Evolutionary conservation across 2,329 filamentous ascomycete species (phyloP).

Genomic region (Exophiala sp.): DNA sequence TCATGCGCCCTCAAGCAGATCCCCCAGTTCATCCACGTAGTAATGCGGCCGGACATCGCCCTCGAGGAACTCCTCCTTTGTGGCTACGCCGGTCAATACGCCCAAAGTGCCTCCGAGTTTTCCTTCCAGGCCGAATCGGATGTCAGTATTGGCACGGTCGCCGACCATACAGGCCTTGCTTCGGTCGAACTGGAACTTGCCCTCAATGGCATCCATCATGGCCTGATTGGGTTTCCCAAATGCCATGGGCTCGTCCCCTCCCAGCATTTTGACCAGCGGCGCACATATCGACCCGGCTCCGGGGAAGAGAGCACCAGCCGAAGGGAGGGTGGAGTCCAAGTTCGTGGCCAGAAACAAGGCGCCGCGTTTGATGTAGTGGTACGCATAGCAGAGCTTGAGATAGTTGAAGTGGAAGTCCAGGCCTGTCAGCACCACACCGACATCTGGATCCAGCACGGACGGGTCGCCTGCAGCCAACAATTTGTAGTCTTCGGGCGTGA

Average conservation of each 20-base stretch:
- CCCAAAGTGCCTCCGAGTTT: constrained; percentile 84
- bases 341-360: constrained; percentile 91
- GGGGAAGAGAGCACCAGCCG: constrained; percentile 75
- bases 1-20: constrained; percentile 49
- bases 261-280: constrained; percentile 67
- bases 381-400: constrained; percentile 76
- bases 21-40: constrained; percentile 78
- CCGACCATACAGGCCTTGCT: constrained; percentile 90
- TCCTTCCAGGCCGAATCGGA: constrained; percentile 88
- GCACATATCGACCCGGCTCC: constrained; percentile 79
- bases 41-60: constrained; percentile 67
- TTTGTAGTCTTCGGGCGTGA: constrained; percentile 72
- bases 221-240: constrained; percentile 94
- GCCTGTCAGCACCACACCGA: constrained; percentile 81
- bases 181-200: constrained; percentile 85
- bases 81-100: constrained; percentile 80
- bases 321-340: constrained; percentile 81
- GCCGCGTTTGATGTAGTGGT: constrained; percentile 74
- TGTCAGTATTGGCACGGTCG: constrained; percentile 89
- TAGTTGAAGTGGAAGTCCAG: constrained; percentile 96
- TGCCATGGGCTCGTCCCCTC: constrained; percentile 60
- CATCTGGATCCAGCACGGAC: constrained; percentile 72
- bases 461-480: constrained; percentile 65
- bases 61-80: constrained; percentile 76
- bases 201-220: constrained; percentile 99